Base-by-base conservation (phyloP, 192 early-diverging fungal genomes). In the Podila epigama region DNA sequence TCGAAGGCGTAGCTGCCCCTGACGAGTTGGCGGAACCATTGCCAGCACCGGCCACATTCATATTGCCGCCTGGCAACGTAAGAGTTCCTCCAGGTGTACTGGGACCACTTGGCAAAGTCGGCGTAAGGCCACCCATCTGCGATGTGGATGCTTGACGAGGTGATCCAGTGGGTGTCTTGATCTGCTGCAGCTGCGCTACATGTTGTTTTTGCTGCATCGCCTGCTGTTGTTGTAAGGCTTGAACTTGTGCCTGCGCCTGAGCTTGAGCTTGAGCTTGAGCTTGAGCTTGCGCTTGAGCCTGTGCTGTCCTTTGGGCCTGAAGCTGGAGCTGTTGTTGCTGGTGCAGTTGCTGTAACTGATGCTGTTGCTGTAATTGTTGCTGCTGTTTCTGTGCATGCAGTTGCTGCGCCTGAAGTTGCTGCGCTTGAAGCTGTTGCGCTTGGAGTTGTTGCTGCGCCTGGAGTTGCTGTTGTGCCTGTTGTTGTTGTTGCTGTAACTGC, bases 151-250 rank as follows among this genome's bases (percentile, higher is more conserved):
- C 69, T 13, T 79, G 77, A 33, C 77, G 77, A 25, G 77, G 77
- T 22, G 73, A 77, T 58, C 73, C 73, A 8, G 73, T 68, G 2
- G 73, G 73, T 22, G 73, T 77, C 54, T 77, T 77, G 56, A 68
- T 77, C 34, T 77, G 73, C 69, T 70, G 66, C 28, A 81, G 70
- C 10, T 67, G 68, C 12, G 60, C 56, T 12, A 61, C 77, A 12
- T 69, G 69, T 42, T 71, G 81, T 29, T 70, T 75, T 54, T 66
- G 57, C 41, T 75, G 72, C 64, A 63, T 48, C 22, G 75, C 66
- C 31, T 70, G 75, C 29, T 68, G 66, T 35, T 70, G n/a, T n/a
- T n/a, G n/a, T n/a, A n/a, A n/a, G n/a, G n/a, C n/a, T n/a, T n/a
- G 68, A 8, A 48, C 53, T 36, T 71, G 77, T 51, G 67, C 69